phyloP scores from a whole-genome alignment of 495 filamentous ascomycete genomes.

The Thermochaetoides thermophila region DNA sequence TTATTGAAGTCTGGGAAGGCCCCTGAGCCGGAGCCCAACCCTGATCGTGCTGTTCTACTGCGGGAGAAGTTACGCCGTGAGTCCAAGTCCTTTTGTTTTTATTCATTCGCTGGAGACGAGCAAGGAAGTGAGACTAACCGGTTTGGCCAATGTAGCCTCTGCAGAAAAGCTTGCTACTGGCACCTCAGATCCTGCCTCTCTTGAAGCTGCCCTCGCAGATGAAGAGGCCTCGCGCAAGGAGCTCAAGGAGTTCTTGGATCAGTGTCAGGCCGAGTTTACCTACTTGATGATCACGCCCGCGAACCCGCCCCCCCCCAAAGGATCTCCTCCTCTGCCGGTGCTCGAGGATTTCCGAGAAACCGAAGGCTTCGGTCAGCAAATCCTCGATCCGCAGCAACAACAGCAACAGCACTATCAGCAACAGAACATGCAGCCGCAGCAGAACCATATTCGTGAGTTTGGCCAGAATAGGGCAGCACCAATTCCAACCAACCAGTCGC shows the following conservation, averaged over 20 bases:
- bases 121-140: background rate
- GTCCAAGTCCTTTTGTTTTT: background rate
- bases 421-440: constrained; percentile 25
- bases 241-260: constrained; percentile 46
- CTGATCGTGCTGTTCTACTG: constrained; percentile 30
- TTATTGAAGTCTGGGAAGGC: constrained; percentile 25
- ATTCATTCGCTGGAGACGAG: background rate
- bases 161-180: constrained; percentile 8
- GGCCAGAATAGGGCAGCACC: no score
- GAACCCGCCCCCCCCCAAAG: constrained; percentile 43
- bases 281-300: constrained; percentile 49
- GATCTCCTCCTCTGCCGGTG: constrained; percentile 34
- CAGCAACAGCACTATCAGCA: constrained; percentile 10
- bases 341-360: constrained; percentile 35
- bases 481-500: constrained; percentile 41
- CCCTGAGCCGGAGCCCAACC: constrained; percentile 19
- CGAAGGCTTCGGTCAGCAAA: constrained; percentile 23
- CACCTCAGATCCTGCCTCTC: constrained; percentile 5
- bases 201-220: constrained; percentile 20
- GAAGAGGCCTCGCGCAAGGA: constrained; percentile 42
- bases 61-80: constrained; percentile 34
- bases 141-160: constrained; percentile 9
- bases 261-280: constrained; percentile 48
- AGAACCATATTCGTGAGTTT: constrained; percentile 27
- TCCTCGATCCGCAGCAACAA: constrained; percentile 7